Percentiles rank a stretch among this genome's conserved stretches.
Conservation (phyloP, 192 early-diverging fungal species). For the Coemansia sp. region DNA sequence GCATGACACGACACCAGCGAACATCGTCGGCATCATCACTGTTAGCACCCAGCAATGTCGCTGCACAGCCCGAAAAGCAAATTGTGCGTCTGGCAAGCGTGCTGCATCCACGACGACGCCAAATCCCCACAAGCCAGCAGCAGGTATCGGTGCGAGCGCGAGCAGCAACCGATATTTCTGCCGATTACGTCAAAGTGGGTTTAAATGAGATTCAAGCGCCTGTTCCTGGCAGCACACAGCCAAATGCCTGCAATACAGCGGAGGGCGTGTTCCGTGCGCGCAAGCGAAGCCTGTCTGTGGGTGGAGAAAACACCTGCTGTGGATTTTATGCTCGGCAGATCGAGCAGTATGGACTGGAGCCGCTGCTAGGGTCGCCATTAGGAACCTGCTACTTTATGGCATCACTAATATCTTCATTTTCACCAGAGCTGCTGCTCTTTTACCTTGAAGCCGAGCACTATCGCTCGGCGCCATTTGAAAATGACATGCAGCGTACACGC, state of each 20-base stretch:
- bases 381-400: slow-evolving; percentile 50
- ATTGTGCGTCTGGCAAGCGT: slow-evolving; percentile 19
- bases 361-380: slow-evolving; percentile 44
- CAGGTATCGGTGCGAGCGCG: slow-evolving; percentile 15
- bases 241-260: not conserved
- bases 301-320: slow-evolving; percentile 39
- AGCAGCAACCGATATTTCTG: slow-evolving; percentile 21
- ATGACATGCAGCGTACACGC: slow-evolving; percentile 30
- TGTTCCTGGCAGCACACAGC: not conserved
- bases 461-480: slow-evolving; percentile 26
- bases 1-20: slow-evolving; percentile 26
- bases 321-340: slow-evolving; percentile 49
- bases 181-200: slow-evolving; percentile 16
- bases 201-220: not conserved
- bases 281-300: slow-evolving; percentile 53
- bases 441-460: slow-evolving; percentile 49
- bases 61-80: slow-evolving; percentile 8
- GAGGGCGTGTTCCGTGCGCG: slow-evolving; percentile 30
- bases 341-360: slow-evolving; percentile 49
- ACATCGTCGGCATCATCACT: slow-evolving; percentile 28
- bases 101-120: slow-evolving; percentile 19
- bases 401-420: slow-evolving; percentile 28
- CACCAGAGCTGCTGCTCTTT: slow-evolving; percentile 45
- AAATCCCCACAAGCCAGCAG: slow-evolving; percentile 2
- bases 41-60: not conserved